Conservation (phyloP, 2,329 filamentous ascomycete genomes). For the Cytospora mali region DNA sequence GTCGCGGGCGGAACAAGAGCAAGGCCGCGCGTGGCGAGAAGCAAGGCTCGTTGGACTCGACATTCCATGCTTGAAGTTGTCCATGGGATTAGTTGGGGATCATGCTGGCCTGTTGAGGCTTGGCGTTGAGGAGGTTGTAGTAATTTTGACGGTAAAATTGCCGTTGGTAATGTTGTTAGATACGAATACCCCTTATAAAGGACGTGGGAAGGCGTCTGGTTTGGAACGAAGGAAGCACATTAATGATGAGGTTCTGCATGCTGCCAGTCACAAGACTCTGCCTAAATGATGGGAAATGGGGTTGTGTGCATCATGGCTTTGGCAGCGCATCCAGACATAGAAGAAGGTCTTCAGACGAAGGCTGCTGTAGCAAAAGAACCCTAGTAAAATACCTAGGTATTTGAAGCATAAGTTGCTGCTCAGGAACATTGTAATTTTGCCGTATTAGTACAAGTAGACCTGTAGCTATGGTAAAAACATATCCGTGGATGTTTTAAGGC, state of each 20-base stretch:
- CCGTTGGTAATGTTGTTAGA: neutral
- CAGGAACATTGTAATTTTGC: neutral
- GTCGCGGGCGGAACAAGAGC: constrained; percentile 5
- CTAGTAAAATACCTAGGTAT: too few relatives aligned
- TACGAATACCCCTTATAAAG: neutral
- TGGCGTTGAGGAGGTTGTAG: neutral
- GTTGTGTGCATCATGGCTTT: neutral
- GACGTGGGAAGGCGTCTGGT: neutral
- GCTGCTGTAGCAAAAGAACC: neutral
- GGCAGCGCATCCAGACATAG: neutral
- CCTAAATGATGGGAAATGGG: neutral
- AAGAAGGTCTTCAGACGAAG: neutral
- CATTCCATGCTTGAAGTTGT: neutral
- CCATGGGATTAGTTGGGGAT: too few relatives aligned
- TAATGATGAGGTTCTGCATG: neutral
- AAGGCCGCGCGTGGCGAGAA: constrained; percentile 1
- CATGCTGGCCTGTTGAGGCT: neutral
- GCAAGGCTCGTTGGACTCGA: neutral
- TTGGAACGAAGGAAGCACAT: neutral
- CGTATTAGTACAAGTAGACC: neutral
- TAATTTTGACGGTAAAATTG: neutral
- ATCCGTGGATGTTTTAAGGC: neutral
- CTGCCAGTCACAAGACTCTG: neutral
- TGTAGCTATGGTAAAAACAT: neutral
- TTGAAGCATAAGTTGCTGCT: neutral